Percentiles rank a stretch among this genome's conserved stretches.
Conservation (phyloP, 805 yeast genomes). For the Candida awuae region DNA sequence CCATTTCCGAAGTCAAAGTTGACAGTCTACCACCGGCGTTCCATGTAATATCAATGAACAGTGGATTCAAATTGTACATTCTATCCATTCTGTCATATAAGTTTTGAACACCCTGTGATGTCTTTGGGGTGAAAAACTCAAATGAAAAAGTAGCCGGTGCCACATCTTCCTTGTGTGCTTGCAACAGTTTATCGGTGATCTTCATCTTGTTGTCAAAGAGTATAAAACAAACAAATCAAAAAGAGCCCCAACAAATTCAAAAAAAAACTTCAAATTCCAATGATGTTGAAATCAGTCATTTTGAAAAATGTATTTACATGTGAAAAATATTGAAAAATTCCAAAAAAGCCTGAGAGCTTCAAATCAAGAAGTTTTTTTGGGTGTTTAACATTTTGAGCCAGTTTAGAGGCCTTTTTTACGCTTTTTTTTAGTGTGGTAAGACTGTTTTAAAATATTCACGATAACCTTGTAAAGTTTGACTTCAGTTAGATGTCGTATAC, state of each 20-base stretch:
- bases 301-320: no score
- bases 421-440: no score
- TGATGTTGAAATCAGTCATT: no score
- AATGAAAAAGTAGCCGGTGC: constrained; percentile 74
- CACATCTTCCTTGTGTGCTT: constrained; percentile 29
- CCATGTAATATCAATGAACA: constrained; percentile 95
- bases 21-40: constrained; percentile 93
- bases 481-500: no score
- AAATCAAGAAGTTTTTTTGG: no score
- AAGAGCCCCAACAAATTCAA: not conserved
- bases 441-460: no score
- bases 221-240: not conserved
- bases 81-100: constrained; percentile 95
- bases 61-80: constrained; percentile 87
- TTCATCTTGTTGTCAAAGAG: constrained; percentile 29
- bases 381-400: no score
- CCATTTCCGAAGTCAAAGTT: constrained; percentile 82
- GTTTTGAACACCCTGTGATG: constrained; percentile 93
- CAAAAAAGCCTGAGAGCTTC: no score
- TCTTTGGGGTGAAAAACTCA: constrained; percentile 96
- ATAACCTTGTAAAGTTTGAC: no score
- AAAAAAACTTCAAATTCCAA: not conserved
- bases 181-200: constrained; percentile 37
- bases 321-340: no score
- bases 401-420: no score